Percentiles rank a stretch among this genome's conserved stretches.
Evolutionary conservation across 1,284 basidiomycete genomes (phyloP).

Genomic region (Ceratobasidium sp.): DNA sequence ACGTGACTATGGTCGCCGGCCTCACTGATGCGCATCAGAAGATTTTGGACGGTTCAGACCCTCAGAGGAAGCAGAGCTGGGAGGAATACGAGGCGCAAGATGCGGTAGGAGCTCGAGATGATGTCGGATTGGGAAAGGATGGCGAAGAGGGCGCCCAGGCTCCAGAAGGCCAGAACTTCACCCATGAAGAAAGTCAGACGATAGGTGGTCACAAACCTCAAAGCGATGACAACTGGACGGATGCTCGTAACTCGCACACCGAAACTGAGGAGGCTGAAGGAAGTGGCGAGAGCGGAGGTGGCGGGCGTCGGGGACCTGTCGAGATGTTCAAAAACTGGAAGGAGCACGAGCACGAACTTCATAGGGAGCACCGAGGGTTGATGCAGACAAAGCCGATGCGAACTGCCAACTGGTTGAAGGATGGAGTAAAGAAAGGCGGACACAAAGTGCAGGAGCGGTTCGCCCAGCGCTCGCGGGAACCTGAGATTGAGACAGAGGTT

Average conservation of each 20-base stretch:
- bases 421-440: constrained; percentile 44
- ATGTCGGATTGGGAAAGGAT: constrained; percentile 10
- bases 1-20: constrained; percentile 14
- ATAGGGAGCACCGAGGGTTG: constrained; percentile 57
- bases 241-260: constrained; percentile 16
- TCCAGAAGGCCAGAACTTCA: constrained; percentile 22
- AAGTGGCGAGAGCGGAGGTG: neutral
- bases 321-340: constrained; percentile 46
- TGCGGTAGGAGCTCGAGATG: neutral
- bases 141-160: constrained; percentile 14
- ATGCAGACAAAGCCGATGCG: constrained; percentile 59
- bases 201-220: neutral
- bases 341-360: constrained; percentile 55
- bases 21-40: constrained; percentile 30
- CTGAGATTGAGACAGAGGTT: constrained; percentile 42
- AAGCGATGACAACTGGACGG: constrained; percentile 26
- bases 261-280: constrained; percentile 9
- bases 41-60: constrained; percentile 12
- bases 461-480: constrained; percentile 29
- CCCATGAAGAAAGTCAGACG: neutral
- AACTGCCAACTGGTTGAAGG: constrained; percentile 59
- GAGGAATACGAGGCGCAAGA: constrained; percentile 32
- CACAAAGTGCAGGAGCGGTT: constrained; percentile 33
- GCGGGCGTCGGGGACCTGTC: constrained; percentile 4
- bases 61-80: constrained; percentile 31